These are phyloP conservation scores for Barbarea vulgaris DNA, from an alignment of 345 rosid species.

Conservation along the genomic window DNA sequence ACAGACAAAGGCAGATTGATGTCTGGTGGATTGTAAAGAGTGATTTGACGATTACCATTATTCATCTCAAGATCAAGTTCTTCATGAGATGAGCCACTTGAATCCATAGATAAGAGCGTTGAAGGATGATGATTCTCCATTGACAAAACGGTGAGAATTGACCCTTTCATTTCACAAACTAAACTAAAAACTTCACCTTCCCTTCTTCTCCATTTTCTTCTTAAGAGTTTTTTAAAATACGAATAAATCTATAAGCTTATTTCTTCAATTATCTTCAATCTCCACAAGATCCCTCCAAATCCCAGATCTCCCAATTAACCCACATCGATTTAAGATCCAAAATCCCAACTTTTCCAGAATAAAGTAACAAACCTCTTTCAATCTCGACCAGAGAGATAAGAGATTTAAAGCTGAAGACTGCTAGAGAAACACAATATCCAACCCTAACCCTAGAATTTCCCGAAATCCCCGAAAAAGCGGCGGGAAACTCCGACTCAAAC, in stretches of 20 bases:
- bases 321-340: constrained; percentile 27
- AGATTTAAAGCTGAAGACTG: constrained; percentile 17
- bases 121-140: constrained; percentile 97
- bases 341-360: background rate
- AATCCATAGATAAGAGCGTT: constrained; percentile 94
- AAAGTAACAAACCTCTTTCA: background rate
- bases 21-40: constrained; percentile 85
- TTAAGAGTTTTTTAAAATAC: background rate
- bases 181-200: constrained; percentile 4
- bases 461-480: constrained; percentile 43
- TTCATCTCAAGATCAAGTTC: constrained; percentile 83
- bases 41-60: constrained; percentile 53
- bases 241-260: background rate
- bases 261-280: background rate
- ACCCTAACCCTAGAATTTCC: constrained; percentile 45
- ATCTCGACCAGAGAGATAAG: constrained; percentile 30
- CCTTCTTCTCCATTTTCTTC: background rate
- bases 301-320: constrained; percentile 43
- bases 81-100: constrained; percentile 79
- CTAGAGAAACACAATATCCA: constrained; percentile 45
- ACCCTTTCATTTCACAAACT: constrained; percentile 39
- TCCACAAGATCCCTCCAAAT: constrained; percentile 16
- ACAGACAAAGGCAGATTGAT: constrained; percentile 88
- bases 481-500: constrained; percentile 45
- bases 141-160: constrained; percentile 56